Evolutionary conservation across 345 rosid species (phyloP), one percentile per base, ranked within the genome.

Genomic region (Odontarrhena argentea): DNA sequence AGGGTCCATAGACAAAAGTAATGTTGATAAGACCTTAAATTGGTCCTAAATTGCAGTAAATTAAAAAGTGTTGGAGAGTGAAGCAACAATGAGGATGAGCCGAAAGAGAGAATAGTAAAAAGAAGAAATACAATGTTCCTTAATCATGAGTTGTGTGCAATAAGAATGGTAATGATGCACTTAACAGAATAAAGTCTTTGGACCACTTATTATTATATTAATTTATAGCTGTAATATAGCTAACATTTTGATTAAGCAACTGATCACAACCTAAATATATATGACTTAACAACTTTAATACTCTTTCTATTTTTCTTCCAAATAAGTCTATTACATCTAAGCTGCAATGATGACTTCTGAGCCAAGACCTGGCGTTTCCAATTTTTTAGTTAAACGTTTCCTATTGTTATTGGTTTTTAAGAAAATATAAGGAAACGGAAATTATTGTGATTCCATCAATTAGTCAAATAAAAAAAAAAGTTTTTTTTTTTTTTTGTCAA

Each of bases 81-180:
- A 56, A 54, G 53, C 36, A 67, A 46, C 32, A 32, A 11, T 5
- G 64, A 63, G 13, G 47, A 51, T 30, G 9, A 36, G 58, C 63
- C 58, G 69, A 70, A 53, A 64, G 55, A 62, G 37, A 51, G 38
- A 40, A 36, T 36, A 12, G 57, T 38, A 67, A 64, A 56, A 56
- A 58, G 57, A 66, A 60, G 63, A 60, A 74, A 60, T 74, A 68
- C 13, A 24, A 54, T 74, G 67, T 51, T 60, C 46, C 45, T 60
- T 74, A 67, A 74, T 74, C 68, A 74, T 74, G 77, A 74, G 63
- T 46, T 45, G 43, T 45, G 50, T 74, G 38, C 67, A 74, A 74
- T 74, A 60, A 74, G 62, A 43, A 54, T 60, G 68, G 52, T 74
- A 67, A 74, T 74, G 68, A 67, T 74, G 45, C 36, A 37, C 28